Conservation (phyloP, 2,329 filamentous ascomycete species). For the Conoideocrella luteorostrata region DNA sequence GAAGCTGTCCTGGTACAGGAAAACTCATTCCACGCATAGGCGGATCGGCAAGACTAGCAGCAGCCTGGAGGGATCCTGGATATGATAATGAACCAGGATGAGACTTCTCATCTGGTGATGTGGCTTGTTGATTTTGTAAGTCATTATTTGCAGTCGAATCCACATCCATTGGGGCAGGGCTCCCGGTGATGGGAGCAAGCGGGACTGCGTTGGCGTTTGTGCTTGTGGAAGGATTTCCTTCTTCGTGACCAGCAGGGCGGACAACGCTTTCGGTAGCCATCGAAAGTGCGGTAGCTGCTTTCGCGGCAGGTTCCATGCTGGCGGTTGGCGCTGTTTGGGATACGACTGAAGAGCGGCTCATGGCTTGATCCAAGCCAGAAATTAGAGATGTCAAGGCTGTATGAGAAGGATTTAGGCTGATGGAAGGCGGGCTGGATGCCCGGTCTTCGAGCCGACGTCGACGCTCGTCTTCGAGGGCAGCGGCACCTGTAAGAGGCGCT, state of each 20-base stretch:
- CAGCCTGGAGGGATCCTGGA: slow-evolving; percentile 42
- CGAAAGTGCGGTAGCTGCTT: slow-evolving; percentile 26
- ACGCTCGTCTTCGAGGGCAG: slow-evolving; percentile 48
- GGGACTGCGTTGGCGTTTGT: slow-evolving; percentile 30
- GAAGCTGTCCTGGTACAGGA: slow-evolving; percentile 42
- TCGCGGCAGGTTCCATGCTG: slow-evolving; percentile 35
- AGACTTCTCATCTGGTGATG: slow-evolving; percentile 44
- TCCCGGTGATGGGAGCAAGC: slow-evolving; percentile 39
- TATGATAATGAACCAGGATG: slow-evolving; percentile 49
- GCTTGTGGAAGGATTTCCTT: slow-evolving; percentile 29
- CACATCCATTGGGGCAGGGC: slow-evolving; percentile 49
- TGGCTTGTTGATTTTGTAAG: slow-evolving; percentile 31
- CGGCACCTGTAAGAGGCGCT: slow-evolving; percentile 45
- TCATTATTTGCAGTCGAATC: slow-evolving; percentile 37
- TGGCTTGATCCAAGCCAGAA: slow-evolving; percentile 43
- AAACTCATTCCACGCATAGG: slow-evolving; percentile 49
- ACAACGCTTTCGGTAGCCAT: slow-evolving; percentile 26
- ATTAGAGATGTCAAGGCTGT: slow-evolving; percentile 47
- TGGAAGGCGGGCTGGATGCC: slow-evolving; percentile 33
- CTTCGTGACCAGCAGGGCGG: slow-evolving; percentile 35
- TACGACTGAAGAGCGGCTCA: slow-evolving; percentile 51
- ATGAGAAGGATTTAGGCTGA: slow-evolving; percentile 49
- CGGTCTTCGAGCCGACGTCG: slow-evolving; percentile 34
- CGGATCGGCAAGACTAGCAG: slow-evolving; percentile 36
- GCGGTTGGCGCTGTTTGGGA: slow-evolving; percentile 38